These are phyloP conservation scores for Rhododendron simsii DNA, from an alignment of 148 eudicot genomes.

Conservation along the genomic window DNA sequence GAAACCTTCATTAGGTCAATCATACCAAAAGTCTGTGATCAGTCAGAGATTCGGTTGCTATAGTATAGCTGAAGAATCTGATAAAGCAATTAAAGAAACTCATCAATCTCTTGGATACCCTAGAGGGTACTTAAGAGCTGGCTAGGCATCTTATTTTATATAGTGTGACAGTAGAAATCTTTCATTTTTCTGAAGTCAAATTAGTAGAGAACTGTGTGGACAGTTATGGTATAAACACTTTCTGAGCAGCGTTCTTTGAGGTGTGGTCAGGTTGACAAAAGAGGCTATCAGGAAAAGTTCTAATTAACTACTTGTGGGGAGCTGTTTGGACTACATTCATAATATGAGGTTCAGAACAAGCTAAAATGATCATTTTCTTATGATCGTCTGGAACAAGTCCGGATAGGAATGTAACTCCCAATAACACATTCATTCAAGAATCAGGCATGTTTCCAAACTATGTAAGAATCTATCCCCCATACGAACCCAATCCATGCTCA, in stretches of 20 bases:
- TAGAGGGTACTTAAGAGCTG: neutral
- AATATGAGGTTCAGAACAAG: neutral
- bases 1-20: conserved; percentile 3
- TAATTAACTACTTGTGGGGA: neutral
- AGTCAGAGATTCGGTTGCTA: conserved; percentile 35
- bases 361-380: too few relatives aligned
- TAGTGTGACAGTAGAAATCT: neutral
- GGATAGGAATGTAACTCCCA: neutral
- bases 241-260: neutral
- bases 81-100: conserved; percentile 4
- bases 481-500: too few relatives aligned
- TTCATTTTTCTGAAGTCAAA: neutral
- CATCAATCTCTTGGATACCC: conserved; percentile 16
- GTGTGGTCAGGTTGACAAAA: neutral
- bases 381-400: neutral
- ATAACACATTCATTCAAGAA: too few relatives aligned
- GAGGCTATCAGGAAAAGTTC: neutral
- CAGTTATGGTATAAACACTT: neutral
- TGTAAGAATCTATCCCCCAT: too few relatives aligned
- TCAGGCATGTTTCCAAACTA: too few relatives aligned
- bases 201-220: neutral
- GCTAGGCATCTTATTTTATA: neutral
- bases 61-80: conserved; percentile 5
- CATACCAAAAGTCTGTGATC: conserved; percentile 1
- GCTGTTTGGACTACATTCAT: neutral